Evolutionary conservation across 2,329 filamentous ascomycete genomes (phyloP).

Genomic region (Coccinonectria pachysandricola): DNA sequence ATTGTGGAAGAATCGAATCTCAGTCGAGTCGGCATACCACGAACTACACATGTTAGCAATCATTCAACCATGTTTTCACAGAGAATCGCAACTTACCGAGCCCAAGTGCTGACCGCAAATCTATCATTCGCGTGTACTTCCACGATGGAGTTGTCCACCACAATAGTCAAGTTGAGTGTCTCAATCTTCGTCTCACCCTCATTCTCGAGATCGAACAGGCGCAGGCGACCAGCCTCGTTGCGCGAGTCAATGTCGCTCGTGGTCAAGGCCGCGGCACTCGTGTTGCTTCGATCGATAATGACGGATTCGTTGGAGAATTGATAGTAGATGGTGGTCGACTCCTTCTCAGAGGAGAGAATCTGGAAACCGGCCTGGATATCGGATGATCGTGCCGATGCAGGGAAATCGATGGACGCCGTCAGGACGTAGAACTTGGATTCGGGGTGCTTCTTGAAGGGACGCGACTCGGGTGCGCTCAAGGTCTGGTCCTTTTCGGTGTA

Average conservation of each 20-base stretch:
- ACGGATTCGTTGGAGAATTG: constrained; percentile 34
- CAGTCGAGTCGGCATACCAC: constrained; percentile 25
- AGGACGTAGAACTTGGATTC: constrained; percentile 30
- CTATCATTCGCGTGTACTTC: constrained; percentile 32
- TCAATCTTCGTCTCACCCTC: constrained; percentile 22
- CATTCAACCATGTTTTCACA: not conserved
- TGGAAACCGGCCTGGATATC: constrained; percentile 30
- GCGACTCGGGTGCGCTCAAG: constrained; percentile 7
- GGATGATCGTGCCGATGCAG: constrained; percentile 21
- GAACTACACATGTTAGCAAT: constrained; percentile 18
- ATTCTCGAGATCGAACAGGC: constrained; percentile 28
- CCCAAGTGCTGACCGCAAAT: constrained; percentile 33
- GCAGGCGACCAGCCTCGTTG: constrained; percentile 27
- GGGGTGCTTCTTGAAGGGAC: constrained; percentile 6
- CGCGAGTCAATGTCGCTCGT: constrained; percentile 27
- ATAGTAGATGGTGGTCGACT: constrained; percentile 33
- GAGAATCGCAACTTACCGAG: constrained; percentile 22
- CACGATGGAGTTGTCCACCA: constrained; percentile 28
- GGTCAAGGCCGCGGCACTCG: constrained; percentile 28
- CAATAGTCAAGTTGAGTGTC: constrained; percentile 28
- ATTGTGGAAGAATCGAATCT: constrained; percentile 25
- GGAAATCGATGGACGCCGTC: constrained; percentile 26
- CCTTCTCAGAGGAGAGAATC: constrained; percentile 28
- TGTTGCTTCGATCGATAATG: constrained; percentile 29
- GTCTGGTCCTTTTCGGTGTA: constrained; percentile 16